Evolutionary conservation across 257 asterid species (phyloP).

Genomic region (Solanum piurae): DNA sequence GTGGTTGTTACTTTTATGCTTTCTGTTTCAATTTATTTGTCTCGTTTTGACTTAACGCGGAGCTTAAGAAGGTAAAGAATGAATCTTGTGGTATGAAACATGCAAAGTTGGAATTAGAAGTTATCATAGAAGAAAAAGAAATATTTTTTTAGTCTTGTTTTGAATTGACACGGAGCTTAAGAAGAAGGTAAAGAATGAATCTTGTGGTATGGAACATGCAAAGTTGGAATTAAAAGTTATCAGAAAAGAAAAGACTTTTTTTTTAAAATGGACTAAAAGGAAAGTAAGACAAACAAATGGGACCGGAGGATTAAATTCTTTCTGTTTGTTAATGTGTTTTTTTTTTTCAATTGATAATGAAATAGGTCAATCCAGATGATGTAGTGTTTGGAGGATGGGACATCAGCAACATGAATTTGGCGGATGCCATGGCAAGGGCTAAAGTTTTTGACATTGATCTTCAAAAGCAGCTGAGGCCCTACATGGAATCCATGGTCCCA

Average conservation of each 20-base stretch:
- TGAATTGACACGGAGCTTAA: background rate
- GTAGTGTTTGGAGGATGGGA: slow-evolving; percentile 99
- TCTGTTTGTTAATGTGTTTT: background rate
- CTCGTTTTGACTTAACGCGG: too few relatives aligned
- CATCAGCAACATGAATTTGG: slow-evolving; percentile 87
- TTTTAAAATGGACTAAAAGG: background rate
- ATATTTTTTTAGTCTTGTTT: background rate
- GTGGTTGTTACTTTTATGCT: background rate
- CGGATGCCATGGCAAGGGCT: slow-evolving; percentile 95
- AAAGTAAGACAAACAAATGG: background rate
- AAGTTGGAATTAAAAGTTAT: background rate
- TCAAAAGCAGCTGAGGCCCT: slow-evolving; percentile 87
- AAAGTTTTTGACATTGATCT: slow-evolving; percentile 89
- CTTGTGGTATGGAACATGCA: background rate
- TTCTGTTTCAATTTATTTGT: background rate
- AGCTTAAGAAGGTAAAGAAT: background rate
- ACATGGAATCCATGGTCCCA: slow-evolving; percentile 98
- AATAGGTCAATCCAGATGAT: slow-evolving; percentile 87
- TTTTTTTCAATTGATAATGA: background rate
- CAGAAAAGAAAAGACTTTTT: background rate
- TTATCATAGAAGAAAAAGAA: too few relatives aligned
- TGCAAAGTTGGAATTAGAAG: too few relatives aligned
- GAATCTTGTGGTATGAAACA: background rate
- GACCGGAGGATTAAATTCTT: background rate
- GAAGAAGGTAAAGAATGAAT: background rate